Conservation (phyloP, 257 asterid genomes). For the Solanum medicagineum region DNA sequence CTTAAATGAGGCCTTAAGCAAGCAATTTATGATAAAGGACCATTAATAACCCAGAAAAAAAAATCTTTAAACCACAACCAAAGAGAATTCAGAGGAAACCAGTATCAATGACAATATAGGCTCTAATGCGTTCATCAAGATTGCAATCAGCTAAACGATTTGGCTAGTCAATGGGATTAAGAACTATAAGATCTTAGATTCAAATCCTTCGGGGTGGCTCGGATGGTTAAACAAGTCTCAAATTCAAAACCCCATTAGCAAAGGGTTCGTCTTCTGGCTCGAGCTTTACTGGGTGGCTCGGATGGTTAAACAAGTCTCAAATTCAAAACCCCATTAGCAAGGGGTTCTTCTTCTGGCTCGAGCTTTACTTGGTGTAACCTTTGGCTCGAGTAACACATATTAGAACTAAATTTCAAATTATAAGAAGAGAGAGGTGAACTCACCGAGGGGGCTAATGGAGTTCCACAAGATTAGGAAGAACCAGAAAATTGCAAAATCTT, state of each 20-base stretch:
- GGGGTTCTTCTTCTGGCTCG: background rate
- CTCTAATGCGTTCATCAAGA: background rate
- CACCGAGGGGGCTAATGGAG: background rate
- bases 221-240: background rate
- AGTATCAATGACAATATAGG: background rate
- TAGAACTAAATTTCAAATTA: background rate
- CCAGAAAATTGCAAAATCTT: background rate
- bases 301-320: background rate
- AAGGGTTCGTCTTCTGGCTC: background rate
- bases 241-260: background rate
- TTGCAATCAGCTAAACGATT: background rate
- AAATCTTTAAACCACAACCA: background rate
- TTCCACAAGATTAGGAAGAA: background rate
- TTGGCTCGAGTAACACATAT: background rate
- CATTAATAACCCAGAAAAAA: background rate
- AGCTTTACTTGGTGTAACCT: background rate
- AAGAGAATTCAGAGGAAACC: background rate
- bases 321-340: background rate
- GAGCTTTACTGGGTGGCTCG: background rate
- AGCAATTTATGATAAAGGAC: background rate
- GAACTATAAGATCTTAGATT: background rate
- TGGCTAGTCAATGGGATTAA: background rate
- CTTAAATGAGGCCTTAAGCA: background rate
- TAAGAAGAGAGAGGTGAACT: background rate
- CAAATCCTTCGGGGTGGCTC: background rate